These are phyloP conservation scores for Fraxinus nigra DNA, from an alignment of 305 asterid species.

Conservation along the genomic window DNA sequence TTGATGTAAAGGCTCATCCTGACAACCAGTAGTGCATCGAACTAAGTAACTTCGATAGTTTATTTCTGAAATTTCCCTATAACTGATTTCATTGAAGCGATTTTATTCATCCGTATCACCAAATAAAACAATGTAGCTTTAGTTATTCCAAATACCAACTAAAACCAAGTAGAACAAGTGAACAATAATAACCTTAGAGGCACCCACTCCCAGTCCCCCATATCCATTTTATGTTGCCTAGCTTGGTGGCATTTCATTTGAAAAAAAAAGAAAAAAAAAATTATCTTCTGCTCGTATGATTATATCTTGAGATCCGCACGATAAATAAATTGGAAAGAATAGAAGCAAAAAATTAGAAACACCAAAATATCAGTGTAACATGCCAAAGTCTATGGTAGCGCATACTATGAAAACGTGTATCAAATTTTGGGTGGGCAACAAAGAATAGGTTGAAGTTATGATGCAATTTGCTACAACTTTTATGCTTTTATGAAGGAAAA, in stretches of 20 bases:
- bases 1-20: neutral
- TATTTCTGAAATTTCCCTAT: neutral
- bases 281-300: neutral
- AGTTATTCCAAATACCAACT: neutral
- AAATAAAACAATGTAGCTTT: neutral
- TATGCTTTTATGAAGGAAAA: neutral
- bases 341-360: neutral
- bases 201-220: neutral
- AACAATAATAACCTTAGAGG: neutral
- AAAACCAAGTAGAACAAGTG: neutral
- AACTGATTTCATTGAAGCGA: neutral
- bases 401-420: neutral
- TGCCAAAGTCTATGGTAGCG: neutral
- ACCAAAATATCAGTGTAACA: neutral
- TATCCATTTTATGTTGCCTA: neutral
- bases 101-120: neutral
- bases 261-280: too few relatives aligned
- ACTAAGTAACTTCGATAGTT: neutral
- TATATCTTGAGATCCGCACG: neutral
- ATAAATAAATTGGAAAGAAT: neutral
- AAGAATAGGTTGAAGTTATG: neutral
- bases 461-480: neutral
- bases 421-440: neutral
- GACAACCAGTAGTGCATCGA: neutral
- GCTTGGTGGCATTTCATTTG: neutral